Evolutionary conservation across 1,139 yeast genomes (phyloP).

Genomic region (Entelexis sorbosivorans): DNA sequence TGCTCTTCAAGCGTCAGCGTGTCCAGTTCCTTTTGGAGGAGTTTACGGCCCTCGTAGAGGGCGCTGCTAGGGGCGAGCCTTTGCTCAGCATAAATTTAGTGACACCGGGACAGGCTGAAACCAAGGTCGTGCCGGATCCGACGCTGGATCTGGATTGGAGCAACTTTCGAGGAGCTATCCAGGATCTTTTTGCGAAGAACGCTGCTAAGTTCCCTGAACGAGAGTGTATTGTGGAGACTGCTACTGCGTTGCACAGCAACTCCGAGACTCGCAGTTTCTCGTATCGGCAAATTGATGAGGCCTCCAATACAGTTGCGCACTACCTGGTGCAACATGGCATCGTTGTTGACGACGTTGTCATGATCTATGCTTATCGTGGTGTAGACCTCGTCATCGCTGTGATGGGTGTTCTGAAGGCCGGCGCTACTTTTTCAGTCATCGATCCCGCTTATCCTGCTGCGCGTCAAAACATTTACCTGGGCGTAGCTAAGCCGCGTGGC

Average conservation of each 20-base stretch:
- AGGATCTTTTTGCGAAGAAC: slow-evolving; percentile 80
- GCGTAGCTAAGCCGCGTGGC: slow-evolving; percentile 89
- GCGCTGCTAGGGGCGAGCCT: slow-evolving; percentile 29
- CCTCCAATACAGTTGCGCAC: slow-evolving; percentile 91
- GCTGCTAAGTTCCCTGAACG: slow-evolving; percentile 77
- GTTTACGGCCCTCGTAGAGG: slow-evolving; percentile 42
- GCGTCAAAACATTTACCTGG: slow-evolving; percentile 82
- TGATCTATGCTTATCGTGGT: slow-evolving; percentile 96
- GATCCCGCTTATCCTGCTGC: slow-evolving; percentile 99
- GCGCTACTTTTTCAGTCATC: slow-evolving; percentile 95
- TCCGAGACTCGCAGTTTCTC: slow-evolving; percentile 61
- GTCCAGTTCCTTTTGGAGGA: slow-evolving; percentile 64
- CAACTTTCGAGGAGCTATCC: slow-evolving; percentile 87
- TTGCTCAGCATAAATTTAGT: slow-evolving; percentile 58
- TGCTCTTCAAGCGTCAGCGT: slow-evolving; percentile 62
- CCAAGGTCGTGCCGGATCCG: slow-evolving; percentile 67
- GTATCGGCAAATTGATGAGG: slow-evolving; percentile 76
- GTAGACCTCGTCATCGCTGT: slow-evolving; percentile 94
- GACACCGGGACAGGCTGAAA: slow-evolving; percentile 46
- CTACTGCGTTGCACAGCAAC: slow-evolving; percentile 45
- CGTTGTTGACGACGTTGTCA: slow-evolving; percentile 82
- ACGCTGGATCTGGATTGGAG: slow-evolving; percentile 80
- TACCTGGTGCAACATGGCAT: slow-evolving; percentile 73
- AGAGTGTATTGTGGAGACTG: slow-evolving; percentile 85
- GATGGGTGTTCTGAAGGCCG: slow-evolving; percentile 95